Evolutionary conservation across 2,329 filamentous ascomycete species (phyloP).

Genomic region (Delphinella strobiligena): DNA sequence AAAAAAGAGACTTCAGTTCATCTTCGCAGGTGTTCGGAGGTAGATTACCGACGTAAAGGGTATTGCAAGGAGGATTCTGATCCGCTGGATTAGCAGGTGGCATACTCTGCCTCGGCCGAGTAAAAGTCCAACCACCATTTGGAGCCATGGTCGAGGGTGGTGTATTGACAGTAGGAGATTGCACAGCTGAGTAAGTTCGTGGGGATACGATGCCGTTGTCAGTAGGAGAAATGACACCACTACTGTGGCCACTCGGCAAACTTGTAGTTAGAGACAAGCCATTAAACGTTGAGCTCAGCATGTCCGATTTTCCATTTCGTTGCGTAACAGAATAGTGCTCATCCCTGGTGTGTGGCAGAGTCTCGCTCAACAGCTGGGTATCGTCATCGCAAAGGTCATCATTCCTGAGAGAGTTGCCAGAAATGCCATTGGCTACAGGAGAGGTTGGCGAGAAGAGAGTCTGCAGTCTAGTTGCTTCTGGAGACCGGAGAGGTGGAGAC

Average conservation of each 20-base stretch:
- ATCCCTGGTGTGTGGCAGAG: too few relatives aligned
- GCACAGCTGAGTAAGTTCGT: slow-evolving; percentile 26
- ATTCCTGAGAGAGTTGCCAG: slow-evolving; percentile 58
- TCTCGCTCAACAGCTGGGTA: slow-evolving; percentile 27
- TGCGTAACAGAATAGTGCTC: background rate
- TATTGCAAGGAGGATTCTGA: slow-evolving; percentile 95
- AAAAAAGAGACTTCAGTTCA: slow-evolving; percentile 87
- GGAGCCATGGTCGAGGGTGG: slow-evolving; percentile 25
- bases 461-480: slow-evolving; percentile 46
- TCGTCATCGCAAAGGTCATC: slow-evolving; percentile 64
- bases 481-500: slow-evolving; percentile 42
- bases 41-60: slow-evolving; percentile 92
- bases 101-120: slow-evolving; percentile 51
- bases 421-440: slow-evolving; percentile 56
- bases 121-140: slow-evolving; percentile 44
- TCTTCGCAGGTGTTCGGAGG: slow-evolving; percentile 89
- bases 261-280: slow-evolving; percentile 62
- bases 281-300: slow-evolving; percentile 53
- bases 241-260: slow-evolving; percentile 19
- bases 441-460: slow-evolving; percentile 62
- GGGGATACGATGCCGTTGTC: slow-evolving; percentile 42
- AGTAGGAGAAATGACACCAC: slow-evolving; percentile 39
- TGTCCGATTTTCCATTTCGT: background rate
- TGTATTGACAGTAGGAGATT: slow-evolving; percentile 34
- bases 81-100: slow-evolving; percentile 89